These are phyloP conservation scores for Hippophae gyantsensis DNA, from an alignment of 306 rosid species.

Conservation along the genomic window DNA sequence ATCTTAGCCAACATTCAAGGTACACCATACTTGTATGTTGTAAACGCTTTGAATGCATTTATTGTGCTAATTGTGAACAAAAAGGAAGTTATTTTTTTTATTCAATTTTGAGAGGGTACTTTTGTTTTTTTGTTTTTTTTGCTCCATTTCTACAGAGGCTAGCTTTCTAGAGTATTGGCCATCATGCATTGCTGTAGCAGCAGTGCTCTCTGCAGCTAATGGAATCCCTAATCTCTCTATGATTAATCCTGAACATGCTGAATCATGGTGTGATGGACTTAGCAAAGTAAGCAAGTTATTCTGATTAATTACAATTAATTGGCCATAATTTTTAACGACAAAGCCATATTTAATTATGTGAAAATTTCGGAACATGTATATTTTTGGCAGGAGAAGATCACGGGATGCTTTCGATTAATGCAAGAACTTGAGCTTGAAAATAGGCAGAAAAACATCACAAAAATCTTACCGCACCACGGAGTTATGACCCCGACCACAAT, in stretches of 20 bases:
- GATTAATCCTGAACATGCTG: slow-evolving; percentile 70
- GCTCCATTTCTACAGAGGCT: slow-evolving; percentile 34
- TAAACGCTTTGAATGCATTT: too few relatives aligned
- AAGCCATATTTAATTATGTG: neutral
- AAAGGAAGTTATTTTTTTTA: neutral
- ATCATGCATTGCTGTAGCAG: slow-evolving; percentile 93
- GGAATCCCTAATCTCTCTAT: slow-evolving; percentile 71
- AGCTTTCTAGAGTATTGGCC: slow-evolving; percentile 87
- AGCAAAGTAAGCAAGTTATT: slow-evolving; percentile 56
- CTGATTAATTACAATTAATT: neutral
- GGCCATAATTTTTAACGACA: neutral
- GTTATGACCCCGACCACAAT: slow-evolving; percentile 38
- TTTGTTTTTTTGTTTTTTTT: slow-evolving; percentile 11
- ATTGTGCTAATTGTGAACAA: neutral
- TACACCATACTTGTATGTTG: neutral
- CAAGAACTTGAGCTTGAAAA: slow-evolving; percentile 53
- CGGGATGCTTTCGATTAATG: slow-evolving; percentile 71
- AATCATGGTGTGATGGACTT: slow-evolving; percentile 89
- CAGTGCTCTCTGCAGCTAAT: slow-evolving; percentile 77
- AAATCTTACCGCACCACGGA: slow-evolving; percentile 59
- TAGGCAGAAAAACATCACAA: slow-evolving; percentile 32
- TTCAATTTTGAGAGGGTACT: neutral
- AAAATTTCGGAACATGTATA: slow-evolving; percentile 5
- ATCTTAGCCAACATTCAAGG: slow-evolving; percentile 76
- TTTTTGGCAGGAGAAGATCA: slow-evolving; percentile 66